phyloP scores from a whole-genome alignment of 371 early-diverging fungal species.

The Choanephora cucurbitarum region DNA sequence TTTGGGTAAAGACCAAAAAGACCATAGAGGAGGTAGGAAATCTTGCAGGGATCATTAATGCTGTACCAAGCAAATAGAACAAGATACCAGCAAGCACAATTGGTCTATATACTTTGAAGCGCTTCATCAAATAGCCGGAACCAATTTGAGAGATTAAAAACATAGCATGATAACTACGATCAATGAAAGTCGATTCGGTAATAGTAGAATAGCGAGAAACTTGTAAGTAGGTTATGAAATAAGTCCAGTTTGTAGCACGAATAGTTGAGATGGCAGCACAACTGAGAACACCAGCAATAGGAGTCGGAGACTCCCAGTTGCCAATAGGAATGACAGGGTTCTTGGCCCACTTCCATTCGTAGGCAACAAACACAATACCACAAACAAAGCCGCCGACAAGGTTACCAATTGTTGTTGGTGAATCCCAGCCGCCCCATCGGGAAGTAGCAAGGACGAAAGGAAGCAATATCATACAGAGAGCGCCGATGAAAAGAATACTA shows the following conservation, averaged over 20 bases:
- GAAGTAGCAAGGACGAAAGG: constrained; percentile 46
- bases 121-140: constrained; percentile 41
- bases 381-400: constrained; percentile 26
- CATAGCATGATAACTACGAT: constrained; percentile 42
- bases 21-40: constrained; percentile 31
- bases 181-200: constrained; percentile 34
- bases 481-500: constrained; percentile 40
- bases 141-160: constrained; percentile 34
- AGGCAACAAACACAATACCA: constrained; percentile 36
- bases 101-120: constrained; percentile 45
- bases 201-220: constrained; percentile 39
- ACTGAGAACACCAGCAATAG: constrained; percentile 48
- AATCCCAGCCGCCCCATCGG: constrained; percentile 46
- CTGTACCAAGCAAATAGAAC: constrained; percentile 44
- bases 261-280: constrained; percentile 46
- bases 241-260: constrained; percentile 41
- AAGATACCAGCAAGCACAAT: constrained; percentile 67
- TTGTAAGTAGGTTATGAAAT: constrained; percentile 44
- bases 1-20: constrained; percentile 42
- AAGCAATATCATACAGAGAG: constrained; percentile 41
- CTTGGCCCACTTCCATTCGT: constrained; percentile 49
- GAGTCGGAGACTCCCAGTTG: constrained; percentile 46
- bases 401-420: constrained; percentile 22
- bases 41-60: constrained; percentile 51
- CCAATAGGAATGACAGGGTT: constrained; percentile 51